Conservation (phyloP, 2,329 filamentous ascomycete species). For the Alternaria sp. region DNA sequence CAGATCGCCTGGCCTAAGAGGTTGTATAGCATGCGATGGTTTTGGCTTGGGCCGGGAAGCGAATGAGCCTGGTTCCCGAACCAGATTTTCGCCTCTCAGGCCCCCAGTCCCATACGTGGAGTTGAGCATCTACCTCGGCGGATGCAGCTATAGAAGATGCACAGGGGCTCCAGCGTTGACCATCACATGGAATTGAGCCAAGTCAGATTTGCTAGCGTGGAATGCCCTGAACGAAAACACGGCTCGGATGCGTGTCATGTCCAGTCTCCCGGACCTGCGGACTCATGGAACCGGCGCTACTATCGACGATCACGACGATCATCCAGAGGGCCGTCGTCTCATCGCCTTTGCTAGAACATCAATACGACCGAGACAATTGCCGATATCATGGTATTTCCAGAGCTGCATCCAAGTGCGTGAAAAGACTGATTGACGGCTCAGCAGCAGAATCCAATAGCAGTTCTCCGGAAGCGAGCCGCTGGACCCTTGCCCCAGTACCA, state of each 20-base stretch:
- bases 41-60: not conserved
- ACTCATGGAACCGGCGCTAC: not conserved
- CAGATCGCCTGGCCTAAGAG: not conserved
- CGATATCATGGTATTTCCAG: not conserved
- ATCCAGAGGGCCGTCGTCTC: not conserved
- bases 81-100: not conserved
- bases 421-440: not conserved
- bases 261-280: not conserved
- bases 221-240: not conserved
- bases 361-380: not conserved
- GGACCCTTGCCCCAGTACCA: not conserved
- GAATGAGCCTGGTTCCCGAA: not conserved
- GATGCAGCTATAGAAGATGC: not conserved
- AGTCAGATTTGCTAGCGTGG: not conserved
- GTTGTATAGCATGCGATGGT: not conserved
- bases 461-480: constrained; percentile 5
- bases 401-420: not conserved
- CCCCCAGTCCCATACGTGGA: not conserved
- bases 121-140: not conserved
- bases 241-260: constrained; percentile 1
- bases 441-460: not conserved
- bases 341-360: not conserved
- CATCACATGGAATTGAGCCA: not conserved
- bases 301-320: not conserved
- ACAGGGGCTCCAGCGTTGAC: not conserved